Conservation (phyloP, 2,329 filamentous ascomycete species). For the Neofusicoccum laricinum region DNA sequence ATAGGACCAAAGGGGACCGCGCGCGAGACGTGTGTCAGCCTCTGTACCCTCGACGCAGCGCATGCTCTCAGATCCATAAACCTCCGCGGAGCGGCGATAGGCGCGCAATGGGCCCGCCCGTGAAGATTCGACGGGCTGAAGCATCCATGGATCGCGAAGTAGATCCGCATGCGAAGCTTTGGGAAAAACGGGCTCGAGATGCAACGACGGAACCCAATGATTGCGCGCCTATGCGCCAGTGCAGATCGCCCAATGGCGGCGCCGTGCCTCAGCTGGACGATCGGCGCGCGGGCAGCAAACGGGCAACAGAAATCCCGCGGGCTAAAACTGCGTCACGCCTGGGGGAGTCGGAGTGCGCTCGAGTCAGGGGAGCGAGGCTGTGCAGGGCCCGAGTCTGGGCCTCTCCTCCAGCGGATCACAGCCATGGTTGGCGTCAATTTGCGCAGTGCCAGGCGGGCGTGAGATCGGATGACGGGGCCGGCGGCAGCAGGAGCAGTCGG, state of each 20-base stretch:
- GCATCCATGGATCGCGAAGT: constrained; percentile 10
- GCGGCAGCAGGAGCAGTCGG: background rate
- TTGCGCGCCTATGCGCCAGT: background rate
- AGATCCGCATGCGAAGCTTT: constrained; percentile 12
- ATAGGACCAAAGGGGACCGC: background rate
- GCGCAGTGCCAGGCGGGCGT: background rate
- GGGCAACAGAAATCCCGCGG: constrained; percentile 5
- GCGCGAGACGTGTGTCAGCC: constrained; percentile 5
- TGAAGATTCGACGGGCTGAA: constrained; percentile 14
- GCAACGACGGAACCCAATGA: constrained; percentile 5
- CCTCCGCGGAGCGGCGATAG: constrained; percentile 1
- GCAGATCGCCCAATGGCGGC: constrained; percentile 2
- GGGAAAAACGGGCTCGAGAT: constrained; percentile 4
- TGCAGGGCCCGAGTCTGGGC: constrained; percentile 10
- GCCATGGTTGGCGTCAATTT: constrained; percentile 13
- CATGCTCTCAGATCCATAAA: background rate
- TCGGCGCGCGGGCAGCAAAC: constrained; percentile 7
- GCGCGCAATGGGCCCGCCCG: background rate
- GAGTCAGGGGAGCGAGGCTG: constrained; percentile 12
- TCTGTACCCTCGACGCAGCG: background rate
- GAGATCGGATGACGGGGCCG: constrained; percentile 13
- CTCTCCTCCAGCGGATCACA: constrained; percentile 1
- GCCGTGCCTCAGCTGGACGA: background rate
- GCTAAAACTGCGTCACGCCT: constrained; percentile 11
- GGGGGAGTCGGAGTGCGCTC: background rate